phyloP scores from a whole-genome alignment of 495 filamentous ascomycete species.

The Viridothelium virens region DNA sequence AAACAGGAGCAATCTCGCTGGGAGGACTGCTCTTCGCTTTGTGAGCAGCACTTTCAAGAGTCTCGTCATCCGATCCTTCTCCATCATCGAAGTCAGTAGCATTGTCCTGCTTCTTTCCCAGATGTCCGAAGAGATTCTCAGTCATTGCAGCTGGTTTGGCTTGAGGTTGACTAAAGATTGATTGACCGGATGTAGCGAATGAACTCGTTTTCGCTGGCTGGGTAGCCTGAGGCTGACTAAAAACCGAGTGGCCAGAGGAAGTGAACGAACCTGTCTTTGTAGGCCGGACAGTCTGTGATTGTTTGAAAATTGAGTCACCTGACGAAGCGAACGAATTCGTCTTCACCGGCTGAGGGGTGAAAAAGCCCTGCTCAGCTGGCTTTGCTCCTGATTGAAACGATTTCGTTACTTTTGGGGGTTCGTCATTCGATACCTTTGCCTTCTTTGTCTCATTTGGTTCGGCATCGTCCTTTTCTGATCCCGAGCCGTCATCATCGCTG shows the following conservation, averaged over 20 bases:
- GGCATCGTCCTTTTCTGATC: no score
- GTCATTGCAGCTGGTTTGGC: background rate
- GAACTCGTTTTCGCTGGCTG: background rate
- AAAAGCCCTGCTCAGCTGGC: no score
- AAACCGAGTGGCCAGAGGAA: background rate
- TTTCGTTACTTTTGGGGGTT: no score
- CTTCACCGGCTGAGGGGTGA: no score
- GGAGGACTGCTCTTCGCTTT: background rate
- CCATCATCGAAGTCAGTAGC: background rate
- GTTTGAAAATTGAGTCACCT: no score
- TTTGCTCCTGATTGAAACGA: no score
- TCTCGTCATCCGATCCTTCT: conserved; percentile 14
- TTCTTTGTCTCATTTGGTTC: no score
- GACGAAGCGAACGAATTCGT: no score
- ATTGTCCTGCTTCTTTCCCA: background rate
- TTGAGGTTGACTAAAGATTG: background rate
- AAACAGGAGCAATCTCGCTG: background rate
- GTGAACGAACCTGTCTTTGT: background rate
- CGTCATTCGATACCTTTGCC: no score
- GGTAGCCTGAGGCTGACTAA: background rate
- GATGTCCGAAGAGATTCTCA: background rate
- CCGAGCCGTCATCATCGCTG: no score
- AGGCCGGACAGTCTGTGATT: background rate
- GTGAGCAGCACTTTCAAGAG: background rate
- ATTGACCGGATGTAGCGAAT: background rate